Evolutionary conservation across 768 basidiomycete genomes (phyloP).

Genomic region (Lactifluus piperatus): DNA sequence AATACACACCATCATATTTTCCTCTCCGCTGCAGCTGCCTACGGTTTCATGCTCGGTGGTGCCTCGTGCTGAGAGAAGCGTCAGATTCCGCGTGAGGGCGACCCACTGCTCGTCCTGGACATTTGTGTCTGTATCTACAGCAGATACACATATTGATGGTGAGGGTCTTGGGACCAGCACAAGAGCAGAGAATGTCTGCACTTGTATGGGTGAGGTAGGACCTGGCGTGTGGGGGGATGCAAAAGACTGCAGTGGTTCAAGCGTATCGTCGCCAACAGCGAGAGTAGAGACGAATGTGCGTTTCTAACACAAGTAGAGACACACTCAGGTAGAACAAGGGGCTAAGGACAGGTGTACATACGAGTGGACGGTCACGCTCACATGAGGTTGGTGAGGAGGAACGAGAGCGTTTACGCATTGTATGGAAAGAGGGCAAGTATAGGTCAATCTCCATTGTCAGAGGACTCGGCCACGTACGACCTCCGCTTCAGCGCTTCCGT

Average conservation of each 20-base stretch:
- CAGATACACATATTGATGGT: background rate
- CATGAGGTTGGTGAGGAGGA: conserved; percentile 26
- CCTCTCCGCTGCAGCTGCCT: conserved; percentile 28
- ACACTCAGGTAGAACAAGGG: background rate
- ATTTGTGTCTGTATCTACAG: conserved; percentile 15
- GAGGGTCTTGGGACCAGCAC: background rate
- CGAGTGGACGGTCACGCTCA: conserved; percentile 45
- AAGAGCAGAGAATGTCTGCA: background rate
- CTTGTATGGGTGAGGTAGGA: conserved; percentile 24
- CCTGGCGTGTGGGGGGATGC: conserved; percentile 15
- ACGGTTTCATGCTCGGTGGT: background rate
- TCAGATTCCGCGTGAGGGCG: conserved; percentile 53
- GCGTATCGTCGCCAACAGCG: conserved; percentile 26
- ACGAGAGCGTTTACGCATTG: conserved; percentile 24
- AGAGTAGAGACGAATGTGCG: conserved; percentile 34
- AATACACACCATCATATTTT: conserved; percentile 33
- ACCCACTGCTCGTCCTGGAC: conserved; percentile 59
- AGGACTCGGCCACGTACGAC: no score
- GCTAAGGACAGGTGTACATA: conserved; percentile 26
- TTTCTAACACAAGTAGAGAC: conserved; percentile 38
- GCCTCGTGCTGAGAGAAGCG: conserved; percentile 30
- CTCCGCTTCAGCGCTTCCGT: no score
- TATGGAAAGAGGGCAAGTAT: conserved; percentile 37
- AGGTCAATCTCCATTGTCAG: conserved; percentile 51
- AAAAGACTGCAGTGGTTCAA: conserved; percentile 10